A percentile compares a stretch with the other conserved stretches of the same genome.
Conservation (phyloP, 1,284 basidiomycete species). For the Clitocybe nebularis region DNA sequence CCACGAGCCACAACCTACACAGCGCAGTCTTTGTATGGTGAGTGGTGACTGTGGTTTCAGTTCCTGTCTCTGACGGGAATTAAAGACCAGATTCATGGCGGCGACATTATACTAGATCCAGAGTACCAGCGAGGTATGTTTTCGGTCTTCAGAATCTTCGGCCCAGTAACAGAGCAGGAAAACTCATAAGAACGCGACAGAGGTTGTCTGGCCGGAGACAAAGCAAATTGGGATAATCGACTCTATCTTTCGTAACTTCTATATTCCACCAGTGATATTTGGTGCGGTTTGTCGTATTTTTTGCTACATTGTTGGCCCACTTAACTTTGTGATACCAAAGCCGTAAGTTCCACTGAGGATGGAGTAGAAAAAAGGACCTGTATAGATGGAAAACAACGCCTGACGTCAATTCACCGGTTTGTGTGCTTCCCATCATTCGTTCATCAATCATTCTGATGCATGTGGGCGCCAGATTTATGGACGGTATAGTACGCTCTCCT, state of each 20-base stretch:
- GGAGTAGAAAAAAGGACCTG: conserved; percentile 62
- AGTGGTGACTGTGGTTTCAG: conserved; percentile 14
- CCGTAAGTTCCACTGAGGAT: conserved; percentile 47
- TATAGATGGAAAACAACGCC: conserved; percentile 76
- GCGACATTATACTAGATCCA: conserved; percentile 63
- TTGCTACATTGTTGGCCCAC: background rate
- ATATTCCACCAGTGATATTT: conserved; percentile 68
- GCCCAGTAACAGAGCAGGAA: background rate
- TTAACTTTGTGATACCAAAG: conserved; percentile 20
- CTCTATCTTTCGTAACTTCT: conserved; percentile 22
- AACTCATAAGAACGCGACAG: conserved; percentile 1
- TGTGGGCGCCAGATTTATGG: conserved; percentile 63
- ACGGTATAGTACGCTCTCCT: conserved; percentile 53
- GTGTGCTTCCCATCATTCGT: conserved; percentile 22
- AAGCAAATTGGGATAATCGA: conserved; percentile 24
- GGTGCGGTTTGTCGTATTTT: conserved; percentile 29
- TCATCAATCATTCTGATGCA: no score
- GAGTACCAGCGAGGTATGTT: conserved; percentile 70
- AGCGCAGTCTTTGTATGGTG: conserved; percentile 62
- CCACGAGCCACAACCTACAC: conserved; percentile 68
- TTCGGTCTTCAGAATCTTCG: background rate
- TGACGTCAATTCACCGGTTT: conserved; percentile 66
- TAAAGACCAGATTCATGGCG: conserved; percentile 56
- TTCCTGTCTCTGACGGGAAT: conserved; percentile 1
- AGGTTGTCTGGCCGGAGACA: conserved; percentile 23